phyloP scores from a whole-genome alignment of 148 eudicot genomes.

The Simmondsia chinensis region DNA sequence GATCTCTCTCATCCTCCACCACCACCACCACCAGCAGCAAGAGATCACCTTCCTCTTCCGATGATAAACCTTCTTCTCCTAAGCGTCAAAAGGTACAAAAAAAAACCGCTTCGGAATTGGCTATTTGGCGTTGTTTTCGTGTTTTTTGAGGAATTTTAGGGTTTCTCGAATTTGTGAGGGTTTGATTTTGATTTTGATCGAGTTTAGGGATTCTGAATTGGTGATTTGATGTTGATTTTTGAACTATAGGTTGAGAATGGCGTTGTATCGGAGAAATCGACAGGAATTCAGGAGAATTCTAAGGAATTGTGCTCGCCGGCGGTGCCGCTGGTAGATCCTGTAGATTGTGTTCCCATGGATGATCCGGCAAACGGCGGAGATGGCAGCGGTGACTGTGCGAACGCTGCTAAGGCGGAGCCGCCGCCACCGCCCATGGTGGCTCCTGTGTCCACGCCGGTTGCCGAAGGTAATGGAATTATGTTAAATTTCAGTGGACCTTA shows the following conservation, averaged over 20 bases:
- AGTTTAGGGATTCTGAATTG: too few relatives aligned
- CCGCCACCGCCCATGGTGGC: constrained; percentile 9
- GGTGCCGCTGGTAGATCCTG: constrained; percentile 35
- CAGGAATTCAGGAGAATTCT: constrained; percentile 35
- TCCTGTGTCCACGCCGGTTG: constrained; percentile 24
- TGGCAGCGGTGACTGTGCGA: constrained; percentile 12
- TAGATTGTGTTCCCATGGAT: constrained; percentile 18
- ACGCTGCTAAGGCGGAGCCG: constrained; percentile 20
- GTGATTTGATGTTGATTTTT: constrained; percentile 9
- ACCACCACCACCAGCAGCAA: constrained; percentile 15
- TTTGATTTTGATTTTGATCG: constrained; percentile 2
- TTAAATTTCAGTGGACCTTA: too few relatives aligned
- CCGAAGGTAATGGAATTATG: constrained; percentile 49
- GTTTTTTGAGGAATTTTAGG: not conserved
- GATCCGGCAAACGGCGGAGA: constrained; percentile 21
- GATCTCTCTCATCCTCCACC: constrained; percentile 43
- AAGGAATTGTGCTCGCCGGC: constrained; percentile 34
- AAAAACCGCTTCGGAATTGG: too few relatives aligned
- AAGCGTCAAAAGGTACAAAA: constrained; percentile 73
- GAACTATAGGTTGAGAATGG: constrained; percentile 38
- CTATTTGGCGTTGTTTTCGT: too few relatives aligned
- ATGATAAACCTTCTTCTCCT: constrained; percentile 52
- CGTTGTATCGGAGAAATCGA: constrained; percentile 30
- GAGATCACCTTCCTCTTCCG: constrained; percentile 35
- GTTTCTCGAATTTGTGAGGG: too few relatives aligned